These are phyloP conservation scores for Thuja plicata DNA, from an alignment of 83 land plant genomes.

Conservation along the genomic window DNA sequence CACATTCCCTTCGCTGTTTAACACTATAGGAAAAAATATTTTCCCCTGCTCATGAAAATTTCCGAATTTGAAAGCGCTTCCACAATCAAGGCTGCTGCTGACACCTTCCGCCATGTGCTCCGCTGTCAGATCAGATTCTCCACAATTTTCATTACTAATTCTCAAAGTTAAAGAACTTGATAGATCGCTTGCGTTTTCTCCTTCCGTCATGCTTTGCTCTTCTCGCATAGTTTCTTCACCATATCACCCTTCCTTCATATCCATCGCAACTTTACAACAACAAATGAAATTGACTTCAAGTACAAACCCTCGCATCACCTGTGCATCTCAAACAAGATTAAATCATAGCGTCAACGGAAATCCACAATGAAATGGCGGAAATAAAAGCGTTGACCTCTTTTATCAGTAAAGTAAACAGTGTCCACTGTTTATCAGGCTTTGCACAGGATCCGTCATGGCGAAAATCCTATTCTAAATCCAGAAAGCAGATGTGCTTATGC, in stretches of 20 bases:
- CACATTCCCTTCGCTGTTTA: not conserved
- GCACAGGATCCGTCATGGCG: not conserved
- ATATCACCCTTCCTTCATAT: too few species aligned
- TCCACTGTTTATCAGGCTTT: not conserved
- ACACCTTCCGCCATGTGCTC: not conserved
- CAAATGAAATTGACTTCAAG: not conserved
- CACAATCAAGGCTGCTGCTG: not conserved
- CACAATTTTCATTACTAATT: conserved; percentile 4
- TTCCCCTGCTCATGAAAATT: not conserved
- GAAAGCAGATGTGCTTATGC: not conserved
- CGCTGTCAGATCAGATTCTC: conserved; percentile 5
- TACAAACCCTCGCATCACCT: not conserved
- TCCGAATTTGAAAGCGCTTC: not conserved
- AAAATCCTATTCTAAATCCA: too few species aligned
- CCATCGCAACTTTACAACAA: not conserved
- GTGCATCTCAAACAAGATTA: too few species aligned
- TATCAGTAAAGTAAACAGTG: too few species aligned
- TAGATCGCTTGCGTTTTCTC: not conserved
- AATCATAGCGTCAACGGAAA: not conserved
- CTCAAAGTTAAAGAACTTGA: not conserved
- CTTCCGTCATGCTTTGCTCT: not conserved
- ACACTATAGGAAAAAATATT: not conserved
- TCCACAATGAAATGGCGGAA: not conserved
- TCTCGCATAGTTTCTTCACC: too few species aligned
- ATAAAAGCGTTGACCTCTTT: conserved; percentile 11